A percentile compares a stretch with the other conserved stretches of the same genome.
Conservation (phyloP, 169 alveolate genomes). For the Cryptosporidium ryanae region DNA sequence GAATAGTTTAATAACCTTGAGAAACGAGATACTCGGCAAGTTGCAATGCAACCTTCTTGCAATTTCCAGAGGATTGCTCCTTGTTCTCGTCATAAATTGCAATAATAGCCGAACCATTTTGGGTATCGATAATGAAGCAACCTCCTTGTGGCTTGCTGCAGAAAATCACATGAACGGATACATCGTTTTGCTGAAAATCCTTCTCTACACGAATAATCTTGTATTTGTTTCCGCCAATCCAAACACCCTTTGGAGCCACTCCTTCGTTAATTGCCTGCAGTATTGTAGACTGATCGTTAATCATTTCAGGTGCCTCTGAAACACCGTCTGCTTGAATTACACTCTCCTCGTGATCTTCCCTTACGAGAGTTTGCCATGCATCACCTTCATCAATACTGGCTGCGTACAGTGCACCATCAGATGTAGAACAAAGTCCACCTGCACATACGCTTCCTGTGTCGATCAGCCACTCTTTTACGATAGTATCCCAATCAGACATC, state of each 20-base stretch:
- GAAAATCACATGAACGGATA: constrained; percentile 25
- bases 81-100: constrained; percentile 79
- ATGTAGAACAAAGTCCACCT: constrained; percentile 77
- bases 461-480: constrained; percentile 78
- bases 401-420: constrained; percentile 77
- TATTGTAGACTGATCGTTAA: constrained; percentile 77
- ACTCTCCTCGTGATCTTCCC: constrained; percentile 79
- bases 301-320: constrained; percentile 67
- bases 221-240: constrained; percentile 79
- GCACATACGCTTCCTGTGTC: constrained; percentile 78
- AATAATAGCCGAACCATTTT: constrained; percentile 75
- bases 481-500: constrained; percentile 76
- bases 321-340: constrained; percentile 76
- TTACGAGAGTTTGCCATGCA: constrained; percentile 74
- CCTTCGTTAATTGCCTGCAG: constrained; percentile 78
- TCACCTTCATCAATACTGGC: constrained; percentile 76
- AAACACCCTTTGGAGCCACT: constrained; percentile 79
- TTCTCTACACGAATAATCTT: constrained; percentile 74
- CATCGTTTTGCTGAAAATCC: constrained; percentile 57
- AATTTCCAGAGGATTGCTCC: constrained; percentile 77
- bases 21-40: constrained; percentile 78
- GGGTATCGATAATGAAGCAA: constrained; percentile 75
- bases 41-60: constrained; percentile 76
- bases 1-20: constrained; percentile 74
- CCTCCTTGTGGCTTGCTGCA: constrained; percentile 78